Evolutionary conservation across 2,329 filamentous ascomycete genomes (phyloP).

Genomic region (Trichophyton simii): DNA sequence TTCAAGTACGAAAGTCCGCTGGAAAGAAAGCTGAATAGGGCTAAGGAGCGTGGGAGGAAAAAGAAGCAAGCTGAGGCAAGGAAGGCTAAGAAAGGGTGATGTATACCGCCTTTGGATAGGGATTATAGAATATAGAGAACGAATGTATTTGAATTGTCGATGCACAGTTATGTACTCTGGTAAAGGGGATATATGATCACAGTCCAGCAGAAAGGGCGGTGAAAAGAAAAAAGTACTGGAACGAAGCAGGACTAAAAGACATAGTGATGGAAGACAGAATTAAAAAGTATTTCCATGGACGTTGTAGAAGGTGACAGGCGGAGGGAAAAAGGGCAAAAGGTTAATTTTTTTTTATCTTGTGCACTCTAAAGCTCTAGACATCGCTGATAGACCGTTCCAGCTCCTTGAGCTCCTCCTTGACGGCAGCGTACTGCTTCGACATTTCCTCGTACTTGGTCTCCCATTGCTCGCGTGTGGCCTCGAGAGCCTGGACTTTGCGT

Average conservation of each 20-base stretch:
- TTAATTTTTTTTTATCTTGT: neutral
- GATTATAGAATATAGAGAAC: neutral
- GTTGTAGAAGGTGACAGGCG: constrained; percentile 1
- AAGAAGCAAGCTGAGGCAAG: constrained; percentile 53
- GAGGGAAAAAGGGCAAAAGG: neutral
- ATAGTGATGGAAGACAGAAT: neutral
- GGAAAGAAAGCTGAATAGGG: constrained; percentile 53
- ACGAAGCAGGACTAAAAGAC: neutral
- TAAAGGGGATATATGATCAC: neutral
- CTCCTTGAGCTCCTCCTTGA: constrained; percentile 84
- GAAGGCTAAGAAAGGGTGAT: constrained; percentile 21
- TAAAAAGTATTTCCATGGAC: neutral
- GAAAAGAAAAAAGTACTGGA: neutral
- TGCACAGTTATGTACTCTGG: neutral
- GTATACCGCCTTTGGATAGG: neutral
- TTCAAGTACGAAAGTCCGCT: constrained; percentile 86
- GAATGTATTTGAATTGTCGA: neutral
- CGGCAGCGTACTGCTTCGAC: constrained; percentile 69
- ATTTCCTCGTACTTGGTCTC: constrained; percentile 98
- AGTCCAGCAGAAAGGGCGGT: neutral
- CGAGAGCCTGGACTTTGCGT: constrained; percentile 95
- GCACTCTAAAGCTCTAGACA: constrained; percentile 46
- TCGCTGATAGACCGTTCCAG: constrained; percentile 86
- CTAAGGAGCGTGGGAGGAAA: constrained; percentile 57
- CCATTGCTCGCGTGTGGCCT: constrained; percentile 84